phyloP scores from a whole-genome alignment of 371 early-diverging fungal species.

The Circinella umbellata region DNA sequence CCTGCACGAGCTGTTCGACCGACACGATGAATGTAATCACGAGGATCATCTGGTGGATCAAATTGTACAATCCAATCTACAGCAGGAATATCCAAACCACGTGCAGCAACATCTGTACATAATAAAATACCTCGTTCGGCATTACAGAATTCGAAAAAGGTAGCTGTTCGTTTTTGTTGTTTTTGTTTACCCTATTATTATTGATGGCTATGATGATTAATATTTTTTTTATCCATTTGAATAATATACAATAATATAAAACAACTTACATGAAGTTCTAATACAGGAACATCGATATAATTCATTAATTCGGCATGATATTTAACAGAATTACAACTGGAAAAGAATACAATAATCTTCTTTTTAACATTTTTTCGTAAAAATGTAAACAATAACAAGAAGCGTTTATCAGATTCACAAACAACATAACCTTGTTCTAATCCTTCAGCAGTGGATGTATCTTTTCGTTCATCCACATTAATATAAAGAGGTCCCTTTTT shows the following conservation, averaged over 20 bases:
- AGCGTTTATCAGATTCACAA: slow-evolving; percentile 52
- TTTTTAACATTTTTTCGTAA: slow-evolving; percentile 42
- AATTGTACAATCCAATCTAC: slow-evolving; percentile 95
- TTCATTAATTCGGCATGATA: slow-evolving; percentile 78
- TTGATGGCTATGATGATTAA: too few relatives aligned
- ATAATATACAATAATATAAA: too few relatives aligned
- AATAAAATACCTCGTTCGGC: slow-evolving; percentile 76
- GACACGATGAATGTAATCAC: slow-evolving; percentile 96
- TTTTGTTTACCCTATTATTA: slow-evolving; percentile 79
- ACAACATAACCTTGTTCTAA: slow-evolving; percentile 48
- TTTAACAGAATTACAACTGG: slow-evolving; percentile 93
- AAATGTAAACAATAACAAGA: slow-evolving; percentile 31
- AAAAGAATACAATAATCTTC: slow-evolving; percentile 89
- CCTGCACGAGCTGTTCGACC: slow-evolving; percentile 98
- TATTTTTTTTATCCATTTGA: too few relatives aligned
- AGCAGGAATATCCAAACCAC: slow-evolving; percentile 97
- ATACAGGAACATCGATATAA: slow-evolving; percentile 58
- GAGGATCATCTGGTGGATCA: slow-evolving; percentile 93
- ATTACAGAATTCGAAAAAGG: slow-evolving; percentile 78
- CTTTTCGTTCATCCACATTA: slow-evolving; percentile 42
- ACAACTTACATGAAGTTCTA: slow-evolving; percentile 45
- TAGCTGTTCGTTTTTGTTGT: slow-evolving; percentile 78
- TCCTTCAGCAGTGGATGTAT: slow-evolving; percentile 30
- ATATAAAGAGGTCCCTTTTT: slow-evolving; percentile 72
- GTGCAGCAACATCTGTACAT: slow-evolving; percentile 98